A percentile compares a stretch with the other conserved stretches of the same genome.
Evolutionary conservation across 352 stramenopile genomes (phyloP).

Genomic region (Pythium insidiosum): DNA sequence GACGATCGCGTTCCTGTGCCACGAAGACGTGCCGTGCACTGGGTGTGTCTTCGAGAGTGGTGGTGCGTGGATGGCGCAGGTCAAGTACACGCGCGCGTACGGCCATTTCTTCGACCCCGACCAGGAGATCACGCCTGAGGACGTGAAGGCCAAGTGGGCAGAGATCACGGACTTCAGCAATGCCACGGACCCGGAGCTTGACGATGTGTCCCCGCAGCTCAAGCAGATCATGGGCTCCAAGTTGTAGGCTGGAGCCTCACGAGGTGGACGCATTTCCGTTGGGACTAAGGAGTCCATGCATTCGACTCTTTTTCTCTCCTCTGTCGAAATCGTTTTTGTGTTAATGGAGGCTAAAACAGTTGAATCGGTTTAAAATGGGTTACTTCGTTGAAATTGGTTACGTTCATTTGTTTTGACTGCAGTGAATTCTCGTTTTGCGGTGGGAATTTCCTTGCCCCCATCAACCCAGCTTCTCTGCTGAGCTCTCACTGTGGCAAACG

Average conservation of each 20-base stretch:
- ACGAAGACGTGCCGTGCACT: slow-evolving; percentile 68
- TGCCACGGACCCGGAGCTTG: slow-evolving; percentile 65
- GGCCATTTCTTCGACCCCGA: slow-evolving; percentile 65
- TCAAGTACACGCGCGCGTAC: slow-evolving; percentile 71
- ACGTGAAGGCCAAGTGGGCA: slow-evolving; percentile 65
- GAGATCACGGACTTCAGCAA: slow-evolving; percentile 73
- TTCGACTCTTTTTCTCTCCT: no score
- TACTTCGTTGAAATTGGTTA: no score
- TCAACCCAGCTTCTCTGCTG: no score
- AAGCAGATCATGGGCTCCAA: slow-evolving; percentile 72
- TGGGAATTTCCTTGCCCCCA: no score
- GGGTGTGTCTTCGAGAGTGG: slow-evolving; percentile 83
- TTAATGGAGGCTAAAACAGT: no score
- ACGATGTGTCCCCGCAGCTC: slow-evolving; percentile 70
- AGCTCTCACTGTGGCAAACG: no score
- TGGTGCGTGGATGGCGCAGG: slow-evolving; percentile 73
- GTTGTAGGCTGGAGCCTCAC: slow-evolving; percentile 44
- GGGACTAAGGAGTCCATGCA: no score
- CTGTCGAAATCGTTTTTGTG: no score
- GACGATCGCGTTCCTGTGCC: slow-evolving; percentile 78
- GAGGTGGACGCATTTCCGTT: no score
- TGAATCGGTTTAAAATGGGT: no score
- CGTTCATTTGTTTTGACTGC: no score
- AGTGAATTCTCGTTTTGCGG: no score
- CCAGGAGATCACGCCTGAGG: slow-evolving; percentile 67